Evolutionary conservation across 345 rosid species (phyloP), one percentile per base, ranked within the genome.

Genomic region (Lumnitzera racemosa): DNA sequence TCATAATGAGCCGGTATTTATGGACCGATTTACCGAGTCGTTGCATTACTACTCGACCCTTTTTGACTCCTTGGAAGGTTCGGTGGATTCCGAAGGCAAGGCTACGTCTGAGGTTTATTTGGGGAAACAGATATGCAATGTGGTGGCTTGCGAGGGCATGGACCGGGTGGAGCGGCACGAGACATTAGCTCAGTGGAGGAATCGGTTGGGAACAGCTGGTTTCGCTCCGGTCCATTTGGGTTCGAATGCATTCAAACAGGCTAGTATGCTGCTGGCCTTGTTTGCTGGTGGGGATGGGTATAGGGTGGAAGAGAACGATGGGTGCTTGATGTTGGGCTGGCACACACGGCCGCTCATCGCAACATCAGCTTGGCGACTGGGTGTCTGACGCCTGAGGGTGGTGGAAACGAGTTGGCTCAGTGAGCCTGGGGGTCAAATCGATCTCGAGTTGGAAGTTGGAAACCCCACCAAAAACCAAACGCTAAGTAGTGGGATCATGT

Each of bases 101-200:
- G 69, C 79, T 29, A 87, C 85, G 97, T 73, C 96, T 12, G 96
- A 90, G 78, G 72, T 85, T 27, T 90, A 87, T 54, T 61, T 90
- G 27, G 96, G 88, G 67, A 87, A 82, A 68, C 97, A 90, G 84
- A 90, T 90, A 46, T 87, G 91, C 62, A 87, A 90, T 43, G 78
- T 90, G 12, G 88, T 90, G 61, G 92, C 92, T 2, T 83, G 89
- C 10, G 98, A 91, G 54, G 96, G 96, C 2, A 15, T 58, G 3
- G 95, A 84, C 62, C 81, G 98, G 6, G 81, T 86, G 7, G 98
- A 91, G 77, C 59, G 96, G 11, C 98, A 89, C 69, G 96, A 91
- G 71, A 72, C 79, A 20, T 29, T 89, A 68, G 43, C 54, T 54
- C 88, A 83, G 68, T 91, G 98, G 98, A 47, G 77, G 56, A 68